Evolutionary conservation across 2,329 filamentous ascomycete genomes (phyloP).

Genomic region (Curvularia hawaiiensis): DNA sequence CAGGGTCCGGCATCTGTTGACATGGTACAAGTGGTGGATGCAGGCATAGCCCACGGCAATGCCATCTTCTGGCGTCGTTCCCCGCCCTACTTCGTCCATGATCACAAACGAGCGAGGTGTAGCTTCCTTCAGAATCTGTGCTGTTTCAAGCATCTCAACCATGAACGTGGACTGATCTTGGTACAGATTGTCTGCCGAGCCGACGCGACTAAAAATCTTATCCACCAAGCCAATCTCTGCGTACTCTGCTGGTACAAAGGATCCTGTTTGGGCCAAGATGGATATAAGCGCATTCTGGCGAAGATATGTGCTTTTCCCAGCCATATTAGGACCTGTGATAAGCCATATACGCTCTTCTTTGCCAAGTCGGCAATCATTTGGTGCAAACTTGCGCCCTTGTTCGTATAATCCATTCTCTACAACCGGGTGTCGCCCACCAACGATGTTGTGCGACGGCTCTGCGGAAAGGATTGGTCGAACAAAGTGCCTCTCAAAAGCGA

Average conservation of each 20-base stretch:
- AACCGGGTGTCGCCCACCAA: constrained; percentile 88
- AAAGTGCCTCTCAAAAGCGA: constrained; percentile 76
- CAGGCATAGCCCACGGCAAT: constrained; percentile 88
- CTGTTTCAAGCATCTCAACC: constrained; percentile 99
- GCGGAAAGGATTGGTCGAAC: constrained; percentile 74
- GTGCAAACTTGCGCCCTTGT: constrained; percentile 79
- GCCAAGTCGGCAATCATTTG: constrained; percentile 86
- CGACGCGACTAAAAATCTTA: constrained; percentile 85
- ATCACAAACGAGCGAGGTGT: constrained; percentile 86
- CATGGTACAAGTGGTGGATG: constrained; percentile 78
- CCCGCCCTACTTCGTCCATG: constrained; percentile 97
- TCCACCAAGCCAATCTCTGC: constrained; percentile 92
- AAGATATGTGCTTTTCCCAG: constrained; percentile 93
- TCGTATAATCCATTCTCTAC: constrained; percentile 82
- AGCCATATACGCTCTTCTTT: constrained; percentile 72
- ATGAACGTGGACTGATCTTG: constrained; percentile 97
- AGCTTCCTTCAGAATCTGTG: constrained; percentile 83
- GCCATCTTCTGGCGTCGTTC: constrained; percentile 92
- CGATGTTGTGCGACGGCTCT: constrained; percentile 69
- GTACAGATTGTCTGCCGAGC: constrained; percentile 94
- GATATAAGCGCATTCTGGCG: constrained; percentile 95
- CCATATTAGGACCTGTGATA: constrained; percentile 93
- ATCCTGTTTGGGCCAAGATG: constrained; percentile 89
- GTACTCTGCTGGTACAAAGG: constrained; percentile 87
- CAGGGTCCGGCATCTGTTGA: constrained; percentile 78